Percentiles rank a stretch among this genome's conserved stretches.
Evolutionary conservation across 495 filamentous ascomycete species (phyloP).

Genomic region (Rostrohypoxylon terebratum): DNA sequence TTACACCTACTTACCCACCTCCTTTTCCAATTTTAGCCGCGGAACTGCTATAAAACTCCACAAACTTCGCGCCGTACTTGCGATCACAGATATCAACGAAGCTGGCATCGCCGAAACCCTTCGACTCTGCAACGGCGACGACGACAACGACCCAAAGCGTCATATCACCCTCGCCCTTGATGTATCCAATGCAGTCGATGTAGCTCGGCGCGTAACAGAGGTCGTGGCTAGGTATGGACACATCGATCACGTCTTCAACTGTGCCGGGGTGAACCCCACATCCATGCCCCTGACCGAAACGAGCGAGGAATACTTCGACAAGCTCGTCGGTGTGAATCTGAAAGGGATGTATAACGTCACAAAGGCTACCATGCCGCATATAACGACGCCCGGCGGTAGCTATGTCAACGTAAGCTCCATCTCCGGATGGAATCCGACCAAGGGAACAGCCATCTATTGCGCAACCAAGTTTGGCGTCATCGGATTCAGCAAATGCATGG

Average conservation of each 20-base stretch:
- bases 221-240: conserved; percentile 48
- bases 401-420: conserved; percentile 61
- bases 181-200: conserved; percentile 46
- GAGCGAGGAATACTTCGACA: conserved; percentile 45
- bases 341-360: conserved; percentile 53
- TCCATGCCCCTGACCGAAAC: conserved; percentile 52
- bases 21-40: conserved; percentile 42
- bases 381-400: conserved; percentile 46
- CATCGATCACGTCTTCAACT: conserved; percentile 64
- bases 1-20: neutral
- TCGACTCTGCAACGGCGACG: conserved; percentile 30
- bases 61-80: conserved; percentile 57
- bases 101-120: conserved; percentile 40
- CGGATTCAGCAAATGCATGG: conserved; percentile 67
- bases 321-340: conserved; percentile 49
- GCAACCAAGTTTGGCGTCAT: conserved; percentile 66
- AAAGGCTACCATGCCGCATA: conserved; percentile 49
- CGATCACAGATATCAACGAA: conserved; percentile 59
- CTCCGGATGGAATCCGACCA: conserved; percentile 52
- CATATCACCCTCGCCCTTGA: conserved; percentile 54
- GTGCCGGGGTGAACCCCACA: conserved; percentile 64
- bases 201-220: conserved; percentile 47
- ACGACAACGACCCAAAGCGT: conserved; percentile 16
- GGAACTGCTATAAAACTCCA: conserved; percentile 61
- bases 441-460: conserved; percentile 62